Evolutionary conservation across 2,329 filamentous ascomycete genomes (phyloP).

Genomic region (Ophiostoma fasciatum): DNA sequence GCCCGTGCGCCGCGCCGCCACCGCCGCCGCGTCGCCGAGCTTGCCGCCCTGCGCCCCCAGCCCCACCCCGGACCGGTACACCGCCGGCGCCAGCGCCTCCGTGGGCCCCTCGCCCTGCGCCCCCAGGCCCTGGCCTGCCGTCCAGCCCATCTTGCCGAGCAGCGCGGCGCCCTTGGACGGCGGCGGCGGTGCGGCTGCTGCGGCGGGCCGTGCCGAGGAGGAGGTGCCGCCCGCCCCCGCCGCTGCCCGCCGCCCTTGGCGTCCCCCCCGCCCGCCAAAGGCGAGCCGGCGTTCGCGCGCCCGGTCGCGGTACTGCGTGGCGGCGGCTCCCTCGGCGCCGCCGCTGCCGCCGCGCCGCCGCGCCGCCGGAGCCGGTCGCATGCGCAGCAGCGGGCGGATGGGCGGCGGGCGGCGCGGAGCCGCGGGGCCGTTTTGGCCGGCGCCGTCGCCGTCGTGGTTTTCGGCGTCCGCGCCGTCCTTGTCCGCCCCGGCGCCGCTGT

Average conservation of each 20-base stretch:
- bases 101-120: slow-evolving; percentile 47
- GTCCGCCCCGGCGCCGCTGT: background rate
- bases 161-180: slow-evolving; percentile 51
- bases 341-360: slow-evolving; percentile 7
- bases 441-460: background rate
- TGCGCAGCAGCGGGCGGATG: slow-evolving; percentile 5
- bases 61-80: slow-evolving; percentile 54
- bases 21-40: slow-evolving; percentile 49
- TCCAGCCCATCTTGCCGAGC: slow-evolving; percentile 62
- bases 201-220: slow-evolving; percentile 9
- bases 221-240: slow-evolving; percentile 5
- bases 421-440: no score
- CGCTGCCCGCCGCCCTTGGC: slow-evolving; percentile 22
- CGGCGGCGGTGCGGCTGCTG: slow-evolving; percentile 21
- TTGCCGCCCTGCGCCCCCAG: slow-evolving; percentile 56
- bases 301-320: slow-evolving; percentile 43
- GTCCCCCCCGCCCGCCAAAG: slow-evolving; percentile 25
- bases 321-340: background rate
- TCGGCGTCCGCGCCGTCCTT: no score
- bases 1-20: slow-evolving; percentile 47
- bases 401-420: no score
- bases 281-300: slow-evolving; percentile 51
- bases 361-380: slow-evolving; percentile 5
- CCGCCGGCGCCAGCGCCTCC: slow-evolving; percentile 46
- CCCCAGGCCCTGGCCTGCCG: slow-evolving; percentile 47